These are phyloP conservation scores for Senecio squalidus DNA, from an alignment of 140 eudicot species.

Conservation along the genomic window DNA sequence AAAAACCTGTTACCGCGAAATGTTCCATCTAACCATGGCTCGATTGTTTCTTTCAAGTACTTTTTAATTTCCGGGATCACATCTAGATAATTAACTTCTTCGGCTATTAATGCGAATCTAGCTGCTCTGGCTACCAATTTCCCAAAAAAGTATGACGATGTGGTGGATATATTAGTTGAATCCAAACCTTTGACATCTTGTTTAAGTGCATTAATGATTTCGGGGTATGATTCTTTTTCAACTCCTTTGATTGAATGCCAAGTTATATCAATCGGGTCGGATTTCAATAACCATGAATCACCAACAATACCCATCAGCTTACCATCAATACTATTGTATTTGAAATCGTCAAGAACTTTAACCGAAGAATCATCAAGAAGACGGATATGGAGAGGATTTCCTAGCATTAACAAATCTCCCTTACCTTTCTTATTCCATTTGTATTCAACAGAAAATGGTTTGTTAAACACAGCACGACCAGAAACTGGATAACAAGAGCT, in stretches of 20 bases:
- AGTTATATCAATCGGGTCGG: slow-evolving; percentile 59
- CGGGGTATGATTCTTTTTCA: slow-evolving; percentile 32
- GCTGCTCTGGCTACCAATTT: slow-evolving; percentile 81
- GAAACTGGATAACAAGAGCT: slow-evolving; percentile 72
- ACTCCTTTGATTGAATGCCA: slow-evolving; percentile 77
- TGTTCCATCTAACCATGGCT: slow-evolving; percentile 25
- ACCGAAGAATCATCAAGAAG: slow-evolving; percentile 28
- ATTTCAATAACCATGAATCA: slow-evolving; percentile 66
- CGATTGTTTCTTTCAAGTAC: slow-evolving; percentile 16
- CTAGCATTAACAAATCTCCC: slow-evolving; percentile 75
- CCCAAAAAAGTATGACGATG: slow-evolving; percentile 75
- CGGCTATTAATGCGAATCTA: slow-evolving; percentile 71
- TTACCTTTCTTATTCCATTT: slow-evolving; percentile 35
- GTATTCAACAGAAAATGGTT: slow-evolving; percentile 1
- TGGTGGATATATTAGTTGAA: slow-evolving; percentile 26
- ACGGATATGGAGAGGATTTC: slow-evolving; percentile 61
- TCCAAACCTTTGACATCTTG: slow-evolving; percentile 45
- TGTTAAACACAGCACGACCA: slow-evolving; percentile 45
- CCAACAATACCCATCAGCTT: slow-evolving; percentile 89
- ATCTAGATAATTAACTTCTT: slow-evolving; percentile 10
- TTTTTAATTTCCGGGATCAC: slow-evolving; percentile 17
- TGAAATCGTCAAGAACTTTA: slow-evolving; percentile 39
- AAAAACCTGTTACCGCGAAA: slow-evolving; percentile 58
- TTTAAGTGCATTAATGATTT: slow-evolving; percentile 36
- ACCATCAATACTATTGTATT: slow-evolving; percentile 73